Evolutionary conservation across 441 rosid genomes (phyloP).

Genomic region (Gossypium trilobum): DNA sequence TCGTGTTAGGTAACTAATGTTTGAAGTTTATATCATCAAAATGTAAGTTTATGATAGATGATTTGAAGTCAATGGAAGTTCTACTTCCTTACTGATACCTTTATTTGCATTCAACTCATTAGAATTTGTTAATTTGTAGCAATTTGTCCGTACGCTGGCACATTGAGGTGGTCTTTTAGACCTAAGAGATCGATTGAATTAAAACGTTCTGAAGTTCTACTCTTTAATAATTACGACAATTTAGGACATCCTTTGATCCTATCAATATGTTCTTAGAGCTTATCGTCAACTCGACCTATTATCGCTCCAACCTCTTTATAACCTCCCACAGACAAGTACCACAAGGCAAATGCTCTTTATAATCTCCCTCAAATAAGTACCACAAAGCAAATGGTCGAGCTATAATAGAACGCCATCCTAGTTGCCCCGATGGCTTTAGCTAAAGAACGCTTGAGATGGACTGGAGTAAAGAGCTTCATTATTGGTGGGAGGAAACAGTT

Average conservation of each 20-base stretch:
- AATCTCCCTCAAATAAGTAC: no score
- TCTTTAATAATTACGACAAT: neutral
- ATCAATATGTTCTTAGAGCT: constrained; percentile 20
- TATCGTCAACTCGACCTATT: constrained; percentile 13
- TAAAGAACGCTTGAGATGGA: constrained; percentile 47
- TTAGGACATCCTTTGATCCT: neutral
- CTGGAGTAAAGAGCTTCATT: constrained; percentile 36
- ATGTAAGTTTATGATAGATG: constrained; percentile 23
- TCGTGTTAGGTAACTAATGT: constrained; percentile 12
- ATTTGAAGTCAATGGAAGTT: constrained; percentile 16
- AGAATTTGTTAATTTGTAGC: constrained; percentile 12
- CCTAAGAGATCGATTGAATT: no score
- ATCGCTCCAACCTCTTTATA: no score
- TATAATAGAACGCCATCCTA: constrained; percentile 13
- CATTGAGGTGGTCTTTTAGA: no score
- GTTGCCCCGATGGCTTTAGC: constrained; percentile 27
- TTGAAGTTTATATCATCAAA: constrained; percentile 13
- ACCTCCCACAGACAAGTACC: no score
- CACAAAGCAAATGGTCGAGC: no score
- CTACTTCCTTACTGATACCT: constrained; percentile 16
- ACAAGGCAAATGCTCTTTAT: no score
- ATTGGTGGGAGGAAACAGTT: constrained; percentile 42
- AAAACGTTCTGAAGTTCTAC: no score
- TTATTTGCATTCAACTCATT: constrained; percentile 18
- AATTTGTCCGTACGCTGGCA: neutral